Base-by-base conservation (phyloP, 495 filamentous ascomycete genomes). In the Aspergillus funiculosus region DNA sequence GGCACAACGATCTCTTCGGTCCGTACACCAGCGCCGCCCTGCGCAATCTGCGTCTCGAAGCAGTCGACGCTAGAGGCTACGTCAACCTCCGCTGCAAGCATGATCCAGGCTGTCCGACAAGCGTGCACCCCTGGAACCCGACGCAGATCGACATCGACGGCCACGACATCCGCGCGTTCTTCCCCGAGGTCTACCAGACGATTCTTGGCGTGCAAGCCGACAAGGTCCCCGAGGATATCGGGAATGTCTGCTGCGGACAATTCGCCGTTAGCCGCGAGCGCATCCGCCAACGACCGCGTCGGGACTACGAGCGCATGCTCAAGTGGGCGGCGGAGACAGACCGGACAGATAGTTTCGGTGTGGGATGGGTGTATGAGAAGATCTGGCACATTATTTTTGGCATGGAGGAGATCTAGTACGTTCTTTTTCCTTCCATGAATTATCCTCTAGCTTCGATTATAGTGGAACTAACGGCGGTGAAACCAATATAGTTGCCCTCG, bases 191-290 rank as follows among this genome's bases (percentile, higher is more conserved):
- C 11, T 72, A 72, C 45, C 53, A 58, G 45, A 49, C 59, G 2
- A 49, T 70, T 0, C 61, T 70, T n/a, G 39, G 53, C 10, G 61
- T 61, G 4, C 20, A 44, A 0, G 10, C 35, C 5, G 53, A 61
- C 0, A 31, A 64, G 11, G 68, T 70, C 0, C 72, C 71, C 2
- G 51, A 53, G 8, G 44, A 52, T 6, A 66, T 75, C 11, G 71
- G 71, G 8, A 66, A 67, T 15, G 59, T 69, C 13, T 77, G 73
- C 52, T 77, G 73, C 38, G 73, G 62, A 0, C 73, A 77, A 44
- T 77, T 77, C 43, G 71, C 67, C 6, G 66, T 68, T 2, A 69
- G 66, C 18, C 62, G 66, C 11, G 60, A 67, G n/a, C 60, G 61
- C 27, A 71, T 75, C 9, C 54, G 38, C 13, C 51, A 58, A n/a